Percentiles rank a stretch among this genome's conserved stretches.
These are phyloP conservation scores for Metschnikowia rubicola DNA, from an alignment of 805 yeast species.

Conservation along the genomic window DNA sequence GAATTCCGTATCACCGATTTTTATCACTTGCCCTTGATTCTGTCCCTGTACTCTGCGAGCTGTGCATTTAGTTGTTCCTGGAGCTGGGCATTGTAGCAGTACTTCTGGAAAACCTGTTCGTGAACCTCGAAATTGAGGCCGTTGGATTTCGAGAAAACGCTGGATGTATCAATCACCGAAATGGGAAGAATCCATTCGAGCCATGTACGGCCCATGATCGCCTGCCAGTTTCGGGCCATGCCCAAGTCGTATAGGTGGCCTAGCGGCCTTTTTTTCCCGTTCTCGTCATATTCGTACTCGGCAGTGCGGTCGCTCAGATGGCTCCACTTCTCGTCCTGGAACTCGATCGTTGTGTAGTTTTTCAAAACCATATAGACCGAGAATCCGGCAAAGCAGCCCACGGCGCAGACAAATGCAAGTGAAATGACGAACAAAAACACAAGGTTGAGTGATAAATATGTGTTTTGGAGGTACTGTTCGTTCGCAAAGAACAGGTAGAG, in stretches of 20 bases:
- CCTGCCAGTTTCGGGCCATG: constrained; percentile 52
- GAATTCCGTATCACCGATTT: no score
- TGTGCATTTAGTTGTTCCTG: constrained; percentile 47
- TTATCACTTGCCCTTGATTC: neutral
- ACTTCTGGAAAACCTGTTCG: constrained; percentile 37
- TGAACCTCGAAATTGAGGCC: constrained; percentile 55
- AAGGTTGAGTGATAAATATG: constrained; percentile 52
- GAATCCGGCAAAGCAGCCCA: constrained; percentile 49
- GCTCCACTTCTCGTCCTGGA: constrained; percentile 53
- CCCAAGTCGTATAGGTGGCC: constrained; percentile 84
- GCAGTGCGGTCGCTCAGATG: constrained; percentile 32
- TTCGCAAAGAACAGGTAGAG: constrained; percentile 47
- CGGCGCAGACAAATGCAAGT: constrained; percentile 49
- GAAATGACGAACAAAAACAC: constrained; percentile 59
- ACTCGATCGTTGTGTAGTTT: constrained; percentile 82
- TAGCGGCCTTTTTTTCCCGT: constrained; percentile 38
- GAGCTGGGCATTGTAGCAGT: constrained; percentile 39
- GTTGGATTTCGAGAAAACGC: constrained; percentile 23
- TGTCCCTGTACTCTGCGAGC: constrained; percentile 22
- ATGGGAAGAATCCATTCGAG: constrained; percentile 71
- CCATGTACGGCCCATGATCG: constrained; percentile 70
- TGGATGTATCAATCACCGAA: constrained; percentile 16
- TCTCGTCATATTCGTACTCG: constrained; percentile 34
- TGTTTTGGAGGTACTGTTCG: constrained; percentile 32
- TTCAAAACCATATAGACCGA: constrained; percentile 54